These are phyloP conservation scores for Nakaseomyces bracarensis DNA, from an alignment of 1,139 yeast genomes.

Conservation along the genomic window DNA sequence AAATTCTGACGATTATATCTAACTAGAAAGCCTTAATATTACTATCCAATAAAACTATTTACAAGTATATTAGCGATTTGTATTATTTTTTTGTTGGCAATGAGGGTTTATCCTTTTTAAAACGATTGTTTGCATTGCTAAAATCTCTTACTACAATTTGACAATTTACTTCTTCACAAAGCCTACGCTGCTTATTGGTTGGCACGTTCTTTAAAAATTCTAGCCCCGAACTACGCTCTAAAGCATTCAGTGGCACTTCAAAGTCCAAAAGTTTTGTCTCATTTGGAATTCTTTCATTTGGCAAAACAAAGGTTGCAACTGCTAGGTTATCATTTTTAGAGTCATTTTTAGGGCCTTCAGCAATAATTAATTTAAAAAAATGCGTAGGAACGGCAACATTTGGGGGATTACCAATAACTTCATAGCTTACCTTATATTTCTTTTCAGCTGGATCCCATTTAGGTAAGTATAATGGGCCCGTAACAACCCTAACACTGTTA, in stretches of 20 bases:
- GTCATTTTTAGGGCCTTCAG: conserved; percentile 47
- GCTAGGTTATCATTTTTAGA: conserved; percentile 44
- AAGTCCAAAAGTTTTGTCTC: conserved; percentile 60
- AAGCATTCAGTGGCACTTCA: conserved; percentile 82
- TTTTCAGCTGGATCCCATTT: conserved; percentile 62
- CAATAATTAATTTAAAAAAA: conserved; percentile 83
- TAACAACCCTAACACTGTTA: conserved; percentile 70
- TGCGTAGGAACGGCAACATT: conserved; percentile 96
- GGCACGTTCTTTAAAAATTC: conserved; percentile 70
- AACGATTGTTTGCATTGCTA: conserved; percentile 37
- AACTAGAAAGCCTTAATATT: too few species aligned
- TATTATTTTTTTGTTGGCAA: conserved; percentile 33
- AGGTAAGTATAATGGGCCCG: conserved; percentile 92
- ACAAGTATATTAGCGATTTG: conserved; percentile 27
- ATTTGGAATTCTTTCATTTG: conserved; percentile 71
- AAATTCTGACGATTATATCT: too few species aligned
- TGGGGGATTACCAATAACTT: conserved; percentile 95
- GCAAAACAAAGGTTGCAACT: conserved; percentile 88
- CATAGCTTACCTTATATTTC: conserved; percentile 75
- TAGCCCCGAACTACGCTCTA: conserved; percentile 80
- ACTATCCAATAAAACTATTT: too few species aligned
- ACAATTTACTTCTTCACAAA: conserved; percentile 77
- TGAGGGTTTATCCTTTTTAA: conserved; percentile 14
- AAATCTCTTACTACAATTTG: conserved; percentile 79
- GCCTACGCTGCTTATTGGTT: conserved; percentile 46